Evolutionary conservation across 768 basidiomycete genomes (phyloP).

Genomic region (Xerocomus potaroensis): DNA sequence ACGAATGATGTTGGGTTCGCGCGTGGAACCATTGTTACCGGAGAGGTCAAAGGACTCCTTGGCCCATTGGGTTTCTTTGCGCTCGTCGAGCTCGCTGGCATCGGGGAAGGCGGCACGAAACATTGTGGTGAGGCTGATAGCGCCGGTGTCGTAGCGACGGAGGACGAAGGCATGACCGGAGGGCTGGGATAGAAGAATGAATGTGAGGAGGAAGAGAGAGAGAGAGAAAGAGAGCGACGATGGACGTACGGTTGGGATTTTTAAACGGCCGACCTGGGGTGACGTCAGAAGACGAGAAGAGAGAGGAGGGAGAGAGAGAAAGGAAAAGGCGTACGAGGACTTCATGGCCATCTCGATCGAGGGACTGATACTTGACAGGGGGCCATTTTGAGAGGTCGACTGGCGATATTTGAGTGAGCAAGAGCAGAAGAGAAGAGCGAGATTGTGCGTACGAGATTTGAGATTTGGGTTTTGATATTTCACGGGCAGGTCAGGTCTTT

Average conservation of each 20-base stretch:
- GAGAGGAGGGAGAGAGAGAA: neutral
- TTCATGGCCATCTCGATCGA: constrained; percentile 81
- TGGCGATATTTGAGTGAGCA: constrained; percentile 5
- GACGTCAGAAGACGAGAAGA: constrained; percentile 18
- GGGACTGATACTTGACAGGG: constrained; percentile 87
- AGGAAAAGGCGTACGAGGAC: constrained; percentile 59
- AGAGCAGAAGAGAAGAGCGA: accelerated
- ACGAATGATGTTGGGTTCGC: constrained; percentile 57
- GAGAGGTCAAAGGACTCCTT: constrained; percentile 70
- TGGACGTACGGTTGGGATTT: constrained; percentile 78
- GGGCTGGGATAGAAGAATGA: constrained; percentile 45
- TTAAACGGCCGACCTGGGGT: constrained; percentile 78
- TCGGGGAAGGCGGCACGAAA: constrained; percentile 91
- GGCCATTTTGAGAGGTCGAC: constrained; percentile 49
- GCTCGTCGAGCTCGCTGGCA: constrained; percentile 73
- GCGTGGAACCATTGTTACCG: constrained; percentile 71
- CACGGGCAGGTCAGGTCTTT: constrained; percentile 50
- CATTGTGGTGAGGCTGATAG: constrained; percentile 92
- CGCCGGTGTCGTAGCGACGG: constrained; percentile 88
- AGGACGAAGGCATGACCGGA: constrained; percentile 90
- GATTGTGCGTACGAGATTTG: constrained; percentile 36
- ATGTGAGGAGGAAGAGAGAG: constrained; percentile 14
- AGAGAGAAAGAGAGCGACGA: constrained; percentile 3
- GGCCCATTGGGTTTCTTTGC: constrained; percentile 77
- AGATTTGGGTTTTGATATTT: constrained; percentile 50